Evolutionary conservation across 2,329 filamentous ascomycete species (phyloP), one percentile per base, ranked within the genome.

Genomic region (Fusarium xylarioides): DNA sequence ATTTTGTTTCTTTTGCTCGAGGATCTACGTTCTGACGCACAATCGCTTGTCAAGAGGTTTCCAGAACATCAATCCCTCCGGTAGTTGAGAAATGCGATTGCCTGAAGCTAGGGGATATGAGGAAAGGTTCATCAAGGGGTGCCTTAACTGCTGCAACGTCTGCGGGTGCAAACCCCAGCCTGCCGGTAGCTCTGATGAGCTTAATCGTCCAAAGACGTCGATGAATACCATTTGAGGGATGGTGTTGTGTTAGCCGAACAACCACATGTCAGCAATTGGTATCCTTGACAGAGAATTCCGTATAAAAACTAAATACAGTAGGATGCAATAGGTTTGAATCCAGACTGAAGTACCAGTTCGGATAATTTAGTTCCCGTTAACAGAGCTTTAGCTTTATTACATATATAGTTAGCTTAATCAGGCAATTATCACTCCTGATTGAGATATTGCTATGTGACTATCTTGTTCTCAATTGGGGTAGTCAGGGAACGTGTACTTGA

Each of bases 171-270:
- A 66, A 75, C 74, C 76, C 76, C 67, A 62, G 73, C 64, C 66
- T 73, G 62, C 65, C 60, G 66, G 65, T 75, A 68, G 73, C 62
- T 58, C 54, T 53, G 66, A 69, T 62, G 73, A 77, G 74, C 74
- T 77, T 77, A 77, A 77, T 77, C 65, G 67, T 54, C 49, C 28
- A 57, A 42, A 44, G 28, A 71, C 71, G 70, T 67, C 62, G 67
- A 70, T 77, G 64, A 63, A 74, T 74, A 68, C 70, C 74, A 57
- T 52, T 71, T 77, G 62, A 61, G 72, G 58, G 60, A 77, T 70
- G 72, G 68, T 70, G 54, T 56, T 75, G 53, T 56, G 34, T 64
- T 67, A 32, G 55, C 56, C 55, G 60, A 40, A 28, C 43, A 63
- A 52, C 67, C 52, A 60, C 62, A 46, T 70, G 46, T 57, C 37